Evolutionary conservation across 106 monocot genomes (phyloP).

Genomic region (Apostasia ramifera): DNA sequence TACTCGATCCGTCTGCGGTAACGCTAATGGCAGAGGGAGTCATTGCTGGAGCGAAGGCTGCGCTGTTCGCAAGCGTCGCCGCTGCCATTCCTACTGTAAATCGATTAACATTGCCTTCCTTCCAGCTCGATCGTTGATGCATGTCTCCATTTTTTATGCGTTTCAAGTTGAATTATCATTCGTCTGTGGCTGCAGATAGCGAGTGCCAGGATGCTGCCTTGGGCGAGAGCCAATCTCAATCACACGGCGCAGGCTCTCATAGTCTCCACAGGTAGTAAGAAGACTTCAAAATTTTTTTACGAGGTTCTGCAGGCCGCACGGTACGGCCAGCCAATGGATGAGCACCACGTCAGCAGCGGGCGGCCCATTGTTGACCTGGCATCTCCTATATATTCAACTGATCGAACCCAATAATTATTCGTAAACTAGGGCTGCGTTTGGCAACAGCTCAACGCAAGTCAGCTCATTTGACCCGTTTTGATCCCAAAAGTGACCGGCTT

Average conservation of each 20-base stretch:
- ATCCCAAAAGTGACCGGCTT: too few relatives aligned
- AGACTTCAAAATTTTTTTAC: too few relatives aligned
- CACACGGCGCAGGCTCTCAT: conserved; percentile 87
- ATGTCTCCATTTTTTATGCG: neutral
- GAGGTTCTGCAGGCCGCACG: too few relatives aligned
- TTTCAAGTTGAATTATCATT: neutral
- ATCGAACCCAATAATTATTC: too few relatives aligned
- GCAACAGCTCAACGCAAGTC: too few relatives aligned
- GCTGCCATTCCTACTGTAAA: conserved; percentile 77
- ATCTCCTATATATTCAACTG: too few relatives aligned
- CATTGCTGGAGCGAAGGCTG: conserved; percentile 85
- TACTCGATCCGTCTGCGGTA: neutral
- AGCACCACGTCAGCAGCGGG: too few relatives aligned
- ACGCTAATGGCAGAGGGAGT: conserved; percentile 52
- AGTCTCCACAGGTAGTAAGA: conserved; percentile 52
- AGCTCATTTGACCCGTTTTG: too few relatives aligned
- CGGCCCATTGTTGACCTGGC: too few relatives aligned
- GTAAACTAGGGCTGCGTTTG: too few relatives aligned
- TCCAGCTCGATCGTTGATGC: neutral
- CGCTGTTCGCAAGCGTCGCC: conserved; percentile 56
- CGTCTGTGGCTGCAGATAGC: conserved; percentile 38
- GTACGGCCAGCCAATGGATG: too few relatives aligned
- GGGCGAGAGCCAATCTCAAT: conserved; percentile 78
- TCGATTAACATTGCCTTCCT: too few relatives aligned
- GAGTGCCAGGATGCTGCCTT: conserved; percentile 85